phyloP scores from a whole-genome alignment of 2,329 filamentous ascomycete species.

The Emmonsiellopsis sp. region DNA sequence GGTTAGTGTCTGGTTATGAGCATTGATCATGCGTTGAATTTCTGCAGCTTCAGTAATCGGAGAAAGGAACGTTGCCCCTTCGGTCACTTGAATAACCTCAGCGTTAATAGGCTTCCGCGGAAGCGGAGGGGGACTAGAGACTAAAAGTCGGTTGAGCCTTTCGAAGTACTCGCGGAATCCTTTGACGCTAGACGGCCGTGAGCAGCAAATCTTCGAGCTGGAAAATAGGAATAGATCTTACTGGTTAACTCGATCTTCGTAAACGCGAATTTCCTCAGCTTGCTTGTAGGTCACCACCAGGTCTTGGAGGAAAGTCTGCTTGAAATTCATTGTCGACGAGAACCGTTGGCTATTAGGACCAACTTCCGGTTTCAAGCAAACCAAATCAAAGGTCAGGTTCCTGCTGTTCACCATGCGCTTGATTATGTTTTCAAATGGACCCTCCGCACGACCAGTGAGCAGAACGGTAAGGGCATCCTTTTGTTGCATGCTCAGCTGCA shows the following conservation, averaged over 20 bases:
- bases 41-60: constrained; percentile 71
- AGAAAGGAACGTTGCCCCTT: constrained; percentile 63
- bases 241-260: constrained; percentile 55
- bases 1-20: constrained; percentile 54
- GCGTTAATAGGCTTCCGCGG: constrained; percentile 58
- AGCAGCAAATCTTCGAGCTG: constrained; percentile 6
- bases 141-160: constrained; percentile 59
- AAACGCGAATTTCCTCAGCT: constrained; percentile 69
- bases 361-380: constrained; percentile 75
- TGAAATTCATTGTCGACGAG: constrained; percentile 78
- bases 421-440: constrained; percentile 66
- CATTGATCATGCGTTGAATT: constrained; percentile 81
- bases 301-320: constrained; percentile 71
- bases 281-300: constrained; percentile 77
- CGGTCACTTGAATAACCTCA: constrained; percentile 79
- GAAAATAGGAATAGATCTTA: constrained; percentile 20
- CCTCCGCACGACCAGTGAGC: constrained; percentile 75
- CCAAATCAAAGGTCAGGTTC: constrained; percentile 75
- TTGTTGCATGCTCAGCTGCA: constrained; percentile 70
- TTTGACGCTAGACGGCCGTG: constrained; percentile 46
- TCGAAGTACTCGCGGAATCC: constrained; percentile 78
- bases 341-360: constrained; percentile 74
- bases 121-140: constrained; percentile 30
- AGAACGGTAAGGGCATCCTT: constrained; percentile 77
- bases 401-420: constrained; percentile 71